phyloP scores from a whole-genome alignment of 495 filamentous ascomycete species.

The Trichocladium uniseriatum region DNA sequence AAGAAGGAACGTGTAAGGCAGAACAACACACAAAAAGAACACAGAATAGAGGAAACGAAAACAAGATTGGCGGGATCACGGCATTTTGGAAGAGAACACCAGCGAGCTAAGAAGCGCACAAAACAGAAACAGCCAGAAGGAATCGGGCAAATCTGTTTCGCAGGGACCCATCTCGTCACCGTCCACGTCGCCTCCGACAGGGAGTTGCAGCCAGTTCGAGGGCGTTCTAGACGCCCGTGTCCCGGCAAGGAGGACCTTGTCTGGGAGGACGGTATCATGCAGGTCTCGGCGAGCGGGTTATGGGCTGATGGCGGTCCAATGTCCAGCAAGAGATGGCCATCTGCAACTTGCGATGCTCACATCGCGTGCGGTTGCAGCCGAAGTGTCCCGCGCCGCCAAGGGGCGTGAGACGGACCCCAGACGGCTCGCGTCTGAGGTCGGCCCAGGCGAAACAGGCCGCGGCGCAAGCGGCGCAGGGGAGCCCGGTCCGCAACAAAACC shows the following conservation, averaged over 20 bases:
- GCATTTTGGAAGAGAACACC: constrained; percentile 9
- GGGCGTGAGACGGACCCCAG: constrained; percentile 29
- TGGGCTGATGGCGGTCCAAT: constrained; percentile 7
- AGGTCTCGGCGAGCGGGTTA: not conserved
- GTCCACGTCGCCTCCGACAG: too few species aligned
- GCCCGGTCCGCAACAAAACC: constrained; percentile 5
- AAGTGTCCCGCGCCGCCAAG: constrained; percentile 13
- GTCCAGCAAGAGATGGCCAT: not conserved
- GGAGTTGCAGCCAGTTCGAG: too few species aligned
- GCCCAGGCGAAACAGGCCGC: constrained; percentile 25
- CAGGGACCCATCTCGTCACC: constrained; percentile 1
- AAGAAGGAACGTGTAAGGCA: constrained; percentile 5
- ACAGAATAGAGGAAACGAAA: constrained; percentile 20
- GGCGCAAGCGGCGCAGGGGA: constrained; percentile 10
- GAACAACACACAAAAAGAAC: not conserved
- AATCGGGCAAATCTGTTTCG: constrained; percentile 6
- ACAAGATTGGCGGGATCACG: constrained; percentile 5
- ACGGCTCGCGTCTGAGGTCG: constrained; percentile 28
- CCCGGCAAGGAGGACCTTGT: not conserved
- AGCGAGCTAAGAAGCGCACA: too few species aligned
- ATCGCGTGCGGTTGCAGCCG: constrained; percentile 19
- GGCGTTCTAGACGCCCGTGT: not conserved
- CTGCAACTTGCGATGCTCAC: constrained; percentile 3
- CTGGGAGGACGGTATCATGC: constrained; percentile 7
- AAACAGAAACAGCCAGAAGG: constrained; percentile 7